Conservation (phyloP, 805 yeast genomes). For the Zygosaccharomyces gambellarensis region DNA sequence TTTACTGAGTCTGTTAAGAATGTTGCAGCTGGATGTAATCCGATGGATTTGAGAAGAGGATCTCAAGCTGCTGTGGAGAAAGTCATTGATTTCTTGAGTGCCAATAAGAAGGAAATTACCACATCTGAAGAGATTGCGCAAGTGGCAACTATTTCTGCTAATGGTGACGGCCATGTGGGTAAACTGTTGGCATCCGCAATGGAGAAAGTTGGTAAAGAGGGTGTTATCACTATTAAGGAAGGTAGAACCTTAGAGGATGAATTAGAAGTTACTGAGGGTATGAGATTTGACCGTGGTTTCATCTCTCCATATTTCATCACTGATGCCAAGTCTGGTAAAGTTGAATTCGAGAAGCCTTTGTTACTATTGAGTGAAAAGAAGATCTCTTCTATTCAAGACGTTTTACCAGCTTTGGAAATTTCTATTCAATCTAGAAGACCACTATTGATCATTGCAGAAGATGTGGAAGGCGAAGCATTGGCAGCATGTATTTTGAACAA, state of each 20-base stretch:
- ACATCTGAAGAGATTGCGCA: conserved; percentile 94
- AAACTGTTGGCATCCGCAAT: conserved; percentile 86
- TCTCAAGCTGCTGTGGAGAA: conserved; percentile 95
- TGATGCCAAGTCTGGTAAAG: conserved; percentile 86
- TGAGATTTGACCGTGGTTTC: conserved; percentile 97
- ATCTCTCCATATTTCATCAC: conserved; percentile 96
- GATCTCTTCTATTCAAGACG: conserved; percentile 82
- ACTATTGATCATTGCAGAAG: conserved; percentile 88
- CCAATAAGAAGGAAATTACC: conserved; percentile 88
- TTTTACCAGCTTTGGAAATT: conserved; percentile 86
- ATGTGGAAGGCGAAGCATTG: conserved; percentile 94
- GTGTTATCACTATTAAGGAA: conserved; percentile 96
- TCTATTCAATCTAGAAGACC: conserved; percentile 94
- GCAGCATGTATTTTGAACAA: conserved; percentile 97
- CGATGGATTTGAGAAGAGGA: conserved; percentile 97
- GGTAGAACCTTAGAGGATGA: conserved; percentile 97
- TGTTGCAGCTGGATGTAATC: conserved; percentile 98
- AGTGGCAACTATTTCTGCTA: conserved; percentile 96
- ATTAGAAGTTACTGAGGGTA: conserved; percentile 95
- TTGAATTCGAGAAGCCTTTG: conserved; percentile 91
- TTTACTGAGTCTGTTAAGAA: conserved; percentile 93
- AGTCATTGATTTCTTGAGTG: conserved; percentile 76
- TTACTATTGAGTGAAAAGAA: conserved; percentile 87
- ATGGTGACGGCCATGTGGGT: conserved; percentile 93
- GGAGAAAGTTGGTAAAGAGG: conserved; percentile 99